Evolutionary conservation across 2,329 filamentous ascomycete species (phyloP), one percentile per base, ranked within the genome.

Genomic region (Leptographium radiaticola): DNA sequence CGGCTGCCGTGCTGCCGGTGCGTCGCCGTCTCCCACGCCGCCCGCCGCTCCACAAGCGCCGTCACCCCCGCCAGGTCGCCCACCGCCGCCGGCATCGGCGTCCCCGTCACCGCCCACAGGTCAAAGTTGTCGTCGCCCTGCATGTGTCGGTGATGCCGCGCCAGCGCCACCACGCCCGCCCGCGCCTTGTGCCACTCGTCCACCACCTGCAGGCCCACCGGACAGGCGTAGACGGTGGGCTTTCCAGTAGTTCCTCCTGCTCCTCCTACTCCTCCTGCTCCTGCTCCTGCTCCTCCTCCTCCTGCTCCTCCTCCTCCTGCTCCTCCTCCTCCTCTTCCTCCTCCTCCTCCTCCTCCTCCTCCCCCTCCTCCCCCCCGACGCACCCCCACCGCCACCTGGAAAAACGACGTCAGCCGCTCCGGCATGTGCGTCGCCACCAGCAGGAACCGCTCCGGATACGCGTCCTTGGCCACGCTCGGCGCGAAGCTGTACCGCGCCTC

Each of bases 81-180:
- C 42, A 62, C 53, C 42, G 44, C 47, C 38, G 58, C 49, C 6
- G 57, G 60, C 52, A 61, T 45, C 4, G 59, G 59, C 11, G 60
- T 62, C 20, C 59, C 60, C 4, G 58, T 61, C 15, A 62, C 53
- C 49, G 60, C 55, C 60, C 60, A 62, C n/a, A 62, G 61, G 47
- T 61, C 56, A 54, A 57, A 57, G 51, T 58, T 25, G 42, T 15
- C 40, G n/a, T 33, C 12, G 36, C 36, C 25, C 39, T 51, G 53
- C 13, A 57, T 51, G 48, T 58, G 55, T 52, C 58, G 57, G 54
- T 62, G 58, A 15, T 55, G 48, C 8, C 25, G 51, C 2, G 56
- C 59, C 38, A 62, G 51, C 10, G 53, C 43, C 34, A 59, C 38
- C 4, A 53, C 55, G 1, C 52, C 52, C 16, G 40, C 48, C n/a